Conservation (phyloP, 805 yeast species). For the Schwanniomyces yamadae region DNA sequence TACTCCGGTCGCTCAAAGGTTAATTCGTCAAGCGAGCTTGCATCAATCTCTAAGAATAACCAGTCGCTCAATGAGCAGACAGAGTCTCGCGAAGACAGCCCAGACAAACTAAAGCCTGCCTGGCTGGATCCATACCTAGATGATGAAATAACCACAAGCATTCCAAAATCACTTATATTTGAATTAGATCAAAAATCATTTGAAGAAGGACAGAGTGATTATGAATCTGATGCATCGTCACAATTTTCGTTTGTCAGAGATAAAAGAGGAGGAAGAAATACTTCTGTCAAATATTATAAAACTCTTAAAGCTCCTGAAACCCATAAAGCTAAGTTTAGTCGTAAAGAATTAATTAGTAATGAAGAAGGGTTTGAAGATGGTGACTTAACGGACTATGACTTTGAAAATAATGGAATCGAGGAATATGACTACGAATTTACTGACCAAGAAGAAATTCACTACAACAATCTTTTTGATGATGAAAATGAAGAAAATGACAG, state of each 20-base stretch:
- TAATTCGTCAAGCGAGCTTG: neutral
- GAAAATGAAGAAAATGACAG: conserved; percentile 1
- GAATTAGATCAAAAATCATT: neutral
- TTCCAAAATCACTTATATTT: too few relatives aligned
- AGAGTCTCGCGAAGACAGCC: neutral
- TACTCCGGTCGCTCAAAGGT: neutral
- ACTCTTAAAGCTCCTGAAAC: conserved; percentile 15
- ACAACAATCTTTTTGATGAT: conserved; percentile 15
- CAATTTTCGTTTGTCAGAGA: conserved; percentile 44
- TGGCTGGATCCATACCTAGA: too few relatives aligned
- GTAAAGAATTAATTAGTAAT: conserved; percentile 25
- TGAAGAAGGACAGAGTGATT: neutral
- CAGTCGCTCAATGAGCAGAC: neutral
- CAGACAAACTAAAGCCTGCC: too few relatives aligned
- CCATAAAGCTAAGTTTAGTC: conserved; percentile 6
- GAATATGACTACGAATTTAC: conserved; percentile 16
- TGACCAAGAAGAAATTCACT: conserved; percentile 10
- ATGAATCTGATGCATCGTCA: conserved; percentile 27
- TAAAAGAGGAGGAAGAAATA: conserved; percentile 41
- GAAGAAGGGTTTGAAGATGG: conserved; percentile 33
- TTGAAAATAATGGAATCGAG: conserved; percentile 41
- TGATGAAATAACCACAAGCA: too few relatives aligned
- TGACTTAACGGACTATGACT: conserved; percentile 39
- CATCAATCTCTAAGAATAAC: neutral
- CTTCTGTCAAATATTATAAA: conserved; percentile 44